Base-by-base conservation (phyloP, 768 basidiomycete genomes). In the Collybia sordida region DNA sequence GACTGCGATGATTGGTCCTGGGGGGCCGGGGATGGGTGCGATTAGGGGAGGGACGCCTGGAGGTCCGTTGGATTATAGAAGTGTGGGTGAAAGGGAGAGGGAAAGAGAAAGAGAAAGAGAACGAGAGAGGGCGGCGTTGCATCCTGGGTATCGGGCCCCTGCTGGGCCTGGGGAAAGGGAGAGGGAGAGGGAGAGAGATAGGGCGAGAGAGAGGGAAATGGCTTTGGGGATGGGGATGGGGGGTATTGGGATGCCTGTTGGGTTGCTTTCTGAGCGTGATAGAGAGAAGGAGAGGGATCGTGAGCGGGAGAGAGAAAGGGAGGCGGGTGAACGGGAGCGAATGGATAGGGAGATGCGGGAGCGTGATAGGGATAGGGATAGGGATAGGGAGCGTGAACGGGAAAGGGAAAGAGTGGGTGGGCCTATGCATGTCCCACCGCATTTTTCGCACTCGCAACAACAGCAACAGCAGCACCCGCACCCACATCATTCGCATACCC, bases 351-450 rank as follows among this genome's bases (percentile, higher is more conserved):
- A 59, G 6, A 55, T 51, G 36, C 62, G 61, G 6, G 59, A 56
- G 19, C 63, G 64, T 21, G 70, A 73, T 12, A 60, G 68, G 11
- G 71, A 68, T 36, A 51, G 70, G 31, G 68, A 71, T n/a, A n/a
- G n/a, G n/a, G n/a, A n/a, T n/a, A n/a, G n/a, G 17, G 58, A 59
- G 39, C 52, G 51, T 37, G 45, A 60, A 39, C 55, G 63, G 24
- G 42, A 43, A 9, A 25, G 44, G 7, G 31, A 31, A 14, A 31
- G 31, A 11, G 11, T 14, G 31, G 31, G 31, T 14, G 14, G 31
- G 9, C 14, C 31, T 31, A 31, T 31, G 31, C 31, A 31, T 11
- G 31, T 31, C 31, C 31, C 31, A 14, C 9, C 31, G 31, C 31
- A 31, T 14, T 31, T 31, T 31, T 31, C 31, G 6, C 31, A 11